phyloP scores from a whole-genome alignment of 108 stramenopile genomes.

The Cyclostephanos invisitatus region DNA sequence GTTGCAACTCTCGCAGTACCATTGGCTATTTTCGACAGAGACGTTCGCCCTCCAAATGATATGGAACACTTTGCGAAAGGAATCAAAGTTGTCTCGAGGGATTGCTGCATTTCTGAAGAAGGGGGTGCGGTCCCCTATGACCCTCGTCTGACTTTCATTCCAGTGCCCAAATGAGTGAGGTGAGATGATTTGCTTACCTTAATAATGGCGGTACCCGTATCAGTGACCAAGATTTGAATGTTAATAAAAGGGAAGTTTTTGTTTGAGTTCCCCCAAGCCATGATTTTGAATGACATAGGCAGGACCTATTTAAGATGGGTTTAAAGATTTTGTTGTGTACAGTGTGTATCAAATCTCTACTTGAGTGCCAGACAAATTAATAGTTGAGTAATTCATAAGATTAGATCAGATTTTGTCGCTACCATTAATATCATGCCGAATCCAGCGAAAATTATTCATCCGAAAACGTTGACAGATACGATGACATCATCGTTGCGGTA shows the following conservation, averaged over 20 bases:
- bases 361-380: too few species aligned
- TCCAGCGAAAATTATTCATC: too few species aligned
- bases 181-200: not conserved
- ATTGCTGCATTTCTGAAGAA: slow-evolving; percentile 61
- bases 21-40: slow-evolving; percentile 67
- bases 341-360: too few species aligned
- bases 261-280: not conserved
- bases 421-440: too few species aligned
- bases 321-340: too few species aligned
- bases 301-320: too few species aligned
- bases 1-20: slow-evolving; percentile 62
- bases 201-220: not conserved
- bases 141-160: slow-evolving; percentile 41
- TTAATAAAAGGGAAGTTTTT: not conserved
- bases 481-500: not conserved
- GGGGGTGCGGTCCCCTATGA: slow-evolving; percentile 63
- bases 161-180: not conserved
- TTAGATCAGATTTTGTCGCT: too few species aligned
- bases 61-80: slow-evolving; percentile 54
- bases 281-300: too few species aligned
- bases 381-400: too few species aligned
- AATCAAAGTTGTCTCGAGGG: slow-evolving; percentile 38
- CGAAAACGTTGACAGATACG: too few species aligned
- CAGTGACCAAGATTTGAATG: not conserved
- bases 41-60: slow-evolving; percentile 56